These are phyloP conservation scores for Yamadazyma atmosphaerica DNA, from an alignment of 1,139 yeast genomes.

Conservation along the genomic window DNA sequence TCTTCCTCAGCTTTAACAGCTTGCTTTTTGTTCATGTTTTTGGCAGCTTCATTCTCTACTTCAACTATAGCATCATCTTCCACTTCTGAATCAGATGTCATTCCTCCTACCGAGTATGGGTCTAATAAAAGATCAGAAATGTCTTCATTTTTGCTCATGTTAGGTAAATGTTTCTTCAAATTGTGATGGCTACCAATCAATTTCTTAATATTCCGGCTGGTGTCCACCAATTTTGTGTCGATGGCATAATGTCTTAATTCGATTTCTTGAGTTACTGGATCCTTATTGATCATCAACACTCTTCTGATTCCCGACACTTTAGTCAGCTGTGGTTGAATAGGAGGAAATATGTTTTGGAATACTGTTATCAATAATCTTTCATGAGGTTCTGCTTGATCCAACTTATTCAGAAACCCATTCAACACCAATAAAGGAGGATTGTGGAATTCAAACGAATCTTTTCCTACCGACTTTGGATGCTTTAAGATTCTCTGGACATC, in stretches of 20 bases:
- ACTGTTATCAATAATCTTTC: slow-evolving; percentile 86
- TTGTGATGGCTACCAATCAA: slow-evolving; percentile 65
- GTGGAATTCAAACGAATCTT: slow-evolving; percentile 60
- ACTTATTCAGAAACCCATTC: slow-evolving; percentile 71
- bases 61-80: slow-evolving; percentile 92
- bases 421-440: slow-evolving; percentile 89
- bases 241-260: slow-evolving; percentile 91
- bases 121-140: slow-evolving; percentile 84
- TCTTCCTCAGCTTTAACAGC: slow-evolving; percentile 18
- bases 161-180: slow-evolving; percentile 70
- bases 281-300: slow-evolving; percentile 80
- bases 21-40: slow-evolving; percentile 22
- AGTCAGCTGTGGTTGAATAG: slow-evolving; percentile 80
- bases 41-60: slow-evolving; percentile 42
- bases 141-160: slow-evolving; percentile 65
- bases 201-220: slow-evolving; percentile 76
- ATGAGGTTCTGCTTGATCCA: slow-evolving; percentile 56
- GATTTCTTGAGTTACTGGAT: slow-evolving; percentile 65
- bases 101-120: slow-evolving; percentile 75
- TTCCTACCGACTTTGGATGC: slow-evolving; percentile 68
- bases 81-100: slow-evolving; percentile 89
- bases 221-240: slow-evolving; percentile 83
- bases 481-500: slow-evolving; percentile 73
- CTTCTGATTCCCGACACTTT: slow-evolving; percentile 75
- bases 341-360: slow-evolving; percentile 95